Evolutionary conservation across 179 eudicot species (phyloP).

Genomic region (Monotropa hypopitys): DNA sequence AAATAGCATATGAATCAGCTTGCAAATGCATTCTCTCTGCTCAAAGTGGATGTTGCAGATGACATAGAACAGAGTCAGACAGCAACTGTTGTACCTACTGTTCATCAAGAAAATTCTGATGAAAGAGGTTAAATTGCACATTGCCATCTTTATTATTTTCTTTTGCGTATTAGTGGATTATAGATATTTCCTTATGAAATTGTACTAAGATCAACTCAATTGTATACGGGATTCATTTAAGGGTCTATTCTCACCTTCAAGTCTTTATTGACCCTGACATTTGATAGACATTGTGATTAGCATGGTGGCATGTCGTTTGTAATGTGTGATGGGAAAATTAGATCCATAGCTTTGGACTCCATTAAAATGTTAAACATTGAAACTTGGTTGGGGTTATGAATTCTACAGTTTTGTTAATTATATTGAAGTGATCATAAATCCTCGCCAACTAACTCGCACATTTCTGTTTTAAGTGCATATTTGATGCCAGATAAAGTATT

Average conservation of each 20-base stretch:
- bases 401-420: background rate
- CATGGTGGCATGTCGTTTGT: background rate
- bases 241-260: background rate
- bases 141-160: background rate
- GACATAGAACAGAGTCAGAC: conserved; percentile 14
- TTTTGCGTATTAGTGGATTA: background rate
- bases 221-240: background rate
- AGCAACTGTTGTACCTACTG: conserved; percentile 2
- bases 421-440: background rate
- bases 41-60: conserved; percentile 28
- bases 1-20: conserved; percentile 24
- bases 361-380: background rate
- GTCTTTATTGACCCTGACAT: background rate
- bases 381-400: background rate
- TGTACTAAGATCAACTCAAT: background rate
- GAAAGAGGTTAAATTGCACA: conserved; percentile 4
- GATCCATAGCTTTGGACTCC: background rate
- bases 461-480: background rate
- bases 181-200: background rate
- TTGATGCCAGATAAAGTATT: background rate
- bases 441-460: background rate
- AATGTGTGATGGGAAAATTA: background rate
- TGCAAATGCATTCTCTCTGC: conserved; percentile 30
- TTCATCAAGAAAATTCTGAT: conserved; percentile 2
- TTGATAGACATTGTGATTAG: background rate